A percentile compares a stretch with the other conserved stretches of the same genome.
Conservation (phyloP, 176 grass and related monocot genomes). For the Pharus latifolius region DNA sequence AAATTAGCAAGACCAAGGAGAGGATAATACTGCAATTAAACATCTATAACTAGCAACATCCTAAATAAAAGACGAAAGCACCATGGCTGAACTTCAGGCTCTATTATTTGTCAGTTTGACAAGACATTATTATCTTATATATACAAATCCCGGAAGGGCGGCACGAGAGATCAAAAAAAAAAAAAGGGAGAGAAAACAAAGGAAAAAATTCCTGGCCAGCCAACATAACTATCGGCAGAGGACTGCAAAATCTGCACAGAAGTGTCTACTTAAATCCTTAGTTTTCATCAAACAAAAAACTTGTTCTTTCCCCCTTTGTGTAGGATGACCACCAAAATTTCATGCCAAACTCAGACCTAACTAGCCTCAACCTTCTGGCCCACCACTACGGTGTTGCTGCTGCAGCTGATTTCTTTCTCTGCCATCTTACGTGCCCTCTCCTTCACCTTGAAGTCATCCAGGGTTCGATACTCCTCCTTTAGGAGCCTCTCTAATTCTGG, state of each 20-base stretch:
- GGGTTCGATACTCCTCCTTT: slow-evolving; percentile 49
- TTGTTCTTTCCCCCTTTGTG: slow-evolving; percentile 16
- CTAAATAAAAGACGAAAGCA: not conserved
- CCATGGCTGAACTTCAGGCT: slow-evolving; percentile 18
- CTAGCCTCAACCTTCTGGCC: slow-evolving; percentile 30
- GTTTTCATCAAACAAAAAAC: slow-evolving; percentile 24
- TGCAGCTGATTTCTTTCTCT: slow-evolving; percentile 12
- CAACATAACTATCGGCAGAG: slow-evolving; percentile 22
- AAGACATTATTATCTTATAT: slow-evolving; percentile 47
- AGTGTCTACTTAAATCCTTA: slow-evolving; percentile 32
- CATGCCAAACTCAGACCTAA: slow-evolving; percentile 13
- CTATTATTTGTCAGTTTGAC: slow-evolving; percentile 40
- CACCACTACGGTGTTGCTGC: slow-evolving; percentile 1
- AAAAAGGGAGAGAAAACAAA: slow-evolving; percentile 2
- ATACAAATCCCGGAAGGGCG: slow-evolving; percentile 36
- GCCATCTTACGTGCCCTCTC: slow-evolving; percentile 11
- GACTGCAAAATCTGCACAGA: slow-evolving; percentile 55
- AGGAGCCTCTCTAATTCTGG: slow-evolving; percentile 72
- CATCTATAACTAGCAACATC: too few species aligned
- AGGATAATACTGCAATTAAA: too few species aligned
- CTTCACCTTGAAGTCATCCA: slow-evolving; percentile 59
- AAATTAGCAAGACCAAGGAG: too few species aligned
- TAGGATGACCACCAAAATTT: slow-evolving; percentile 31
- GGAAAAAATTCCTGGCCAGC: slow-evolving; percentile 28
- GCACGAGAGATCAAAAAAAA: slow-evolving; percentile 20